Evolutionary conservation across 345 rosid genomes (phyloP).

Genomic region (Moricandia arvensis): DNA sequence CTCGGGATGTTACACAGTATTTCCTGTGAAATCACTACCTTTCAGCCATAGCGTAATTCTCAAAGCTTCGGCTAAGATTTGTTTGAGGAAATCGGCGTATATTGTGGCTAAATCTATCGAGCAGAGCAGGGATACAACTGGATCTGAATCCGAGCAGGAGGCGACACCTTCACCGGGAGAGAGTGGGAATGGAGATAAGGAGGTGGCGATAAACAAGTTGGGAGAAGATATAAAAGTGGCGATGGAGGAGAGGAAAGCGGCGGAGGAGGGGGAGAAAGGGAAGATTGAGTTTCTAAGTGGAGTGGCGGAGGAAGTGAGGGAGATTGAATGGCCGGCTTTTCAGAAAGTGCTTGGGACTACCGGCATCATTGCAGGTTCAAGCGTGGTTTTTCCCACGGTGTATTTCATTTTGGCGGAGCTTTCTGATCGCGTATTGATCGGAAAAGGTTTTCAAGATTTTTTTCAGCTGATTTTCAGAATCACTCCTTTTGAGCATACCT

Average conservation of each 20-base stretch:
- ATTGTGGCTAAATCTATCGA: conserved; percentile 46
- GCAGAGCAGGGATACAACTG: conserved; percentile 53
- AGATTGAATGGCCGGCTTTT: conserved; percentile 93
- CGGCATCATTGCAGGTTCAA: conserved; percentile 84
- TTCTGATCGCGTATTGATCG: conserved; percentile 73
- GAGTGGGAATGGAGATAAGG: conserved; percentile 14
- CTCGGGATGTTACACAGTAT: no score
- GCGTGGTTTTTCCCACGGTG: conserved; percentile 77
- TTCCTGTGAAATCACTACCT: no score
- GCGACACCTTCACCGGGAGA: conserved; percentile 27
- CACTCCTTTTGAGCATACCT: no score
- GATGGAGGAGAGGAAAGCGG: conserved; percentile 61
- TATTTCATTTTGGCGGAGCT: conserved; percentile 87
- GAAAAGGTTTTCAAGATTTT: conserved; percentile 84
- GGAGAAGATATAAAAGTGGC: conserved; percentile 75
- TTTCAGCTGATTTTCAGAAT: no score
- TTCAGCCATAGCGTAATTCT: no score
- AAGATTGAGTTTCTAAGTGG: conserved; percentile 53
- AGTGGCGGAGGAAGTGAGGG: conserved; percentile 75
- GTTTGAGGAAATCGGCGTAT: conserved; percentile 5
- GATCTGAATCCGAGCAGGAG: conserved; percentile 30
- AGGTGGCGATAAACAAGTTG: conserved; percentile 44
- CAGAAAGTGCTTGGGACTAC: conserved; percentile 80
- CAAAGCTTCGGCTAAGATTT: background rate
- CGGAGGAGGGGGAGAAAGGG: conserved; percentile 41